phyloP scores from a whole-genome alignment of 2,329 filamentous ascomycete species.

The Aspergillus fischeri region DNA sequence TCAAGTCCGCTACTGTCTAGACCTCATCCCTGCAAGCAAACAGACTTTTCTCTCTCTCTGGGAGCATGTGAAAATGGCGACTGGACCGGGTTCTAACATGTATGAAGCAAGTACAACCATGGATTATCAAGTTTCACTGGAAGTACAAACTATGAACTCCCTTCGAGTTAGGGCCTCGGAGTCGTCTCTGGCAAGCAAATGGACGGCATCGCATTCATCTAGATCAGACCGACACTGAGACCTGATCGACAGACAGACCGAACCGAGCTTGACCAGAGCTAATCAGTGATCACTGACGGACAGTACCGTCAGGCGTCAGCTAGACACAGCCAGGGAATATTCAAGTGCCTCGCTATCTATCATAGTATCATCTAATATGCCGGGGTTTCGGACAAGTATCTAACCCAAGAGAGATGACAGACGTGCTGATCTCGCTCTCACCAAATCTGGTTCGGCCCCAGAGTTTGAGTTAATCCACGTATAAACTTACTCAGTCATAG shows the following conservation, averaged over 20 bases:
- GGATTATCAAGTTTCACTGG: not conserved
- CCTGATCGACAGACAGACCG: not conserved
- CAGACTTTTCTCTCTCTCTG: not conserved
- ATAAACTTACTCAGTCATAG: not conserved
- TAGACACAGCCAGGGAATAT: not conserved
- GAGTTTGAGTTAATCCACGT: not conserved
- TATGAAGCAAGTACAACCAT: not conserved
- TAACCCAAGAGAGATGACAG: not conserved
- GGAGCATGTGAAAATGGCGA: not conserved
- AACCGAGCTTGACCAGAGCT: not conserved
- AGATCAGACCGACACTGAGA: not conserved
- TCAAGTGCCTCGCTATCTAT: not conserved
- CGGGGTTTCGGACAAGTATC: not conserved
- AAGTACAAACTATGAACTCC: not conserved
- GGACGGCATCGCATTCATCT: not conserved
- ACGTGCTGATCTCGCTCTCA: not conserved
- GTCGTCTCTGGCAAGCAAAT: not conserved
- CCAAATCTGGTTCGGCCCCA: not conserved
- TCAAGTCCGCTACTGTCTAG: not conserved
- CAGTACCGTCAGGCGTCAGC: too few relatives aligned
- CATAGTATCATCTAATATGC: not conserved
- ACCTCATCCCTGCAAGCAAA: not conserved
- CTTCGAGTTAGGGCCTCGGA: not conserved
- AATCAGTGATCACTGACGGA: not conserved
- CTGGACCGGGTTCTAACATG: not conserved